phyloP scores from a whole-genome alignment of 495 filamentous ascomycete species.

The Aspergillus asperescens region DNA sequence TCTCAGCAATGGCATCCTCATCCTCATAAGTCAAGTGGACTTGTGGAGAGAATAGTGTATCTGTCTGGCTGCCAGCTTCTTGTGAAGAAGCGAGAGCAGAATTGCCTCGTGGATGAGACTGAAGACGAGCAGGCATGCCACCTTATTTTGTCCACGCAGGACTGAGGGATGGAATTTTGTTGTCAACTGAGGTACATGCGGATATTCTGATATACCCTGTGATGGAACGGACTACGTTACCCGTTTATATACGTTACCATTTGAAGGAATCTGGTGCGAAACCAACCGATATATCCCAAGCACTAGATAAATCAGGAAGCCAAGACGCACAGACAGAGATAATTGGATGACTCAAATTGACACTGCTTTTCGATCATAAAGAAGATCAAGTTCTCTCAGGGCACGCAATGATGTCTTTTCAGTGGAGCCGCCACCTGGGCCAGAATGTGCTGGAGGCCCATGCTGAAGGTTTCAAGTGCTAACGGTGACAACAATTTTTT shows the following conservation, averaged over 20 bases:
- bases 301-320: conserved; percentile 25
- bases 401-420: conserved; percentile 3
- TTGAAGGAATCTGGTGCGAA: neutral
- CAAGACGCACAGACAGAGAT: conserved; percentile 18
- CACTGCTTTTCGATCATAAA: conserved; percentile 1
- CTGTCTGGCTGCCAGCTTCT: conserved; percentile 14
- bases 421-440: conserved; percentile 15
- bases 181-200: neutral
- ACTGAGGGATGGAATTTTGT: neutral
- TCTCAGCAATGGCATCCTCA: conserved; percentile 32
- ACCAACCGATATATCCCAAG: conserved; percentile 4
- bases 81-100: conserved; percentile 21
- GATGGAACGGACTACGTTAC: neutral
- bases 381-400: neutral
- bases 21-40: conserved; percentile 32
- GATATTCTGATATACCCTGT: neutral
- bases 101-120: conserved; percentile 22
- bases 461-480: neutral
- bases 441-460: neutral
- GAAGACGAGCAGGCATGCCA: conserved; percentile 31
- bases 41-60: conserved; percentile 21
- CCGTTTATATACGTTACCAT: conserved; percentile 12
- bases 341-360: neutral
- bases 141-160: conserved; percentile 1
- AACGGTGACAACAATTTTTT: conserved; percentile 1